Conservation (phyloP, 495 filamentous ascomycete genomes). For the Trichoderma parareesei region DNA sequence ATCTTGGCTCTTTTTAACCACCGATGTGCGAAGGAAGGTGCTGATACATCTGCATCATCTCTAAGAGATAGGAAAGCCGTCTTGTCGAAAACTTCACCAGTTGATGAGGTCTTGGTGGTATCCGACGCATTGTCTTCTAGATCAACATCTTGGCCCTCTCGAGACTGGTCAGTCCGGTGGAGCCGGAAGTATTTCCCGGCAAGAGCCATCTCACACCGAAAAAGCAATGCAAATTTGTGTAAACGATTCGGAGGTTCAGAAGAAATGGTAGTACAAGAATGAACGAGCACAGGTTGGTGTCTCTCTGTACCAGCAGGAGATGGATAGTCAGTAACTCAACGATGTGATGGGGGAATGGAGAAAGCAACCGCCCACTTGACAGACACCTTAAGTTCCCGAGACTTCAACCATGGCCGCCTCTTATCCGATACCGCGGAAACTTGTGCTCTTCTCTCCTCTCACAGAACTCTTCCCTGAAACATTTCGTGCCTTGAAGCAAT, state of each 20-base stretch:
- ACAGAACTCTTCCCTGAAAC: background rate
- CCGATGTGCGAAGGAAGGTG: background rate
- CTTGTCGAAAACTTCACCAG: background rate
- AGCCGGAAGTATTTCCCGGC: background rate
- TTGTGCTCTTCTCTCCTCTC: background rate
- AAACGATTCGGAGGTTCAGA: background rate
- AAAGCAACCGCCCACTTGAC: background rate
- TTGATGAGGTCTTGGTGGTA: background rate
- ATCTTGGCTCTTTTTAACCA: background rate
- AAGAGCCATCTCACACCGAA: background rate
- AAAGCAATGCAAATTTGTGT: background rate
- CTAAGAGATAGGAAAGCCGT: background rate
- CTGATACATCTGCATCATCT: background rate
- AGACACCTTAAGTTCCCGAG: background rate
- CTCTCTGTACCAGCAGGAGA: background rate
- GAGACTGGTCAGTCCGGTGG: background rate
- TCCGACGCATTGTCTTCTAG: background rate
- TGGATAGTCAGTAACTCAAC: background rate
- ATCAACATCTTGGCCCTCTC: background rate
- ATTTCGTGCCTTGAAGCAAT: background rate
- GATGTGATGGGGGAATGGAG: background rate
- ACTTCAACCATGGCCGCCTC: background rate
- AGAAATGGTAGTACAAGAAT: background rate
- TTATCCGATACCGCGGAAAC: background rate
- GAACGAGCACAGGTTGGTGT: background rate